Conservation (phyloP, 495 filamentous ascomycete genomes). For the Friedmanniomyces endolithicus region DNA sequence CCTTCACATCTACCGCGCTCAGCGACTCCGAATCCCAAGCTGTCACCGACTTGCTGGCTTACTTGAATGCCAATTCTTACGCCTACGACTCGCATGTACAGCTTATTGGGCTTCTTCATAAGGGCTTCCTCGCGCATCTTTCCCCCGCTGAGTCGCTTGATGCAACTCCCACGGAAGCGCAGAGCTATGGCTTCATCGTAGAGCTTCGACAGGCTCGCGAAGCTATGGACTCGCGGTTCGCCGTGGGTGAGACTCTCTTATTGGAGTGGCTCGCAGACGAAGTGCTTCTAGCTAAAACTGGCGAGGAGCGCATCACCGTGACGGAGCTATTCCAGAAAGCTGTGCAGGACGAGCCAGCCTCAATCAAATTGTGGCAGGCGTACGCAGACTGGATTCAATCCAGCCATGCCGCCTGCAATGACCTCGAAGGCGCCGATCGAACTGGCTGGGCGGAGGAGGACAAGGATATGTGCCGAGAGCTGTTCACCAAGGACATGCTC, state of each 20-base stretch:
- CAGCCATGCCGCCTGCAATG: conserved; percentile 49
- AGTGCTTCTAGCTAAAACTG: conserved; percentile 44
- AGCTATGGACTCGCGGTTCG: conserved; percentile 53
- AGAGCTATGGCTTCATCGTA: conserved; percentile 45
- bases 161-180: conserved; percentile 31
- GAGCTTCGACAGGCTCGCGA: conserved; percentile 52
- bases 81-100: conserved; percentile 52
- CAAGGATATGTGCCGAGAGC: conserved; percentile 54
- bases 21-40: conserved; percentile 41
- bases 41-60: conserved; percentile 41
- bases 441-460: conserved; percentile 63
- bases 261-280: conserved; percentile 54
- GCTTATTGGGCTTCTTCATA: conserved; percentile 52
- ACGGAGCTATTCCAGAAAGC: conserved; percentile 74
- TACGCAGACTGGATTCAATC: conserved; percentile 81
- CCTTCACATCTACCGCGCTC: conserved; percentile 39
- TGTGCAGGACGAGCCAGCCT: conserved; percentile 68
- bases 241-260: conserved; percentile 55
- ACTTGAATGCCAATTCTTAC: conserved; percentile 49
- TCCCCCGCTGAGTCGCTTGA: conserved; percentile 29
- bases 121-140: conserved; percentile 47
- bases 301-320: conserved; percentile 58
- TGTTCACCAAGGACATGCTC: conserved; percentile 67
- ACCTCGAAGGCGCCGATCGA: conserved; percentile 7
- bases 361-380: conserved; percentile 72